Conservation (phyloP, 2,329 filamentous ascomycete species). For the Phyllosticta citriasiana region DNA sequence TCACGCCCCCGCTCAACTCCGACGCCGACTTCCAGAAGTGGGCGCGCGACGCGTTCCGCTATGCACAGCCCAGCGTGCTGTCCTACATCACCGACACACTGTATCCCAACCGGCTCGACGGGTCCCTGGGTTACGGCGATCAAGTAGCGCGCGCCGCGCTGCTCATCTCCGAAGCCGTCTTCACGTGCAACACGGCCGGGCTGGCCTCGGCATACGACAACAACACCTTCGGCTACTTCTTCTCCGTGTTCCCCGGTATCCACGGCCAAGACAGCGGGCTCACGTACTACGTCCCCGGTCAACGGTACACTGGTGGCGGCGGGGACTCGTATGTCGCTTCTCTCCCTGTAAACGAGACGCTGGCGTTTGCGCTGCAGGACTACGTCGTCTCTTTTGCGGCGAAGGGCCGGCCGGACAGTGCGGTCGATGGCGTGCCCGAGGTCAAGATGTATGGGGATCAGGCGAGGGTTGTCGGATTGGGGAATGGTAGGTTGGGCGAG, state of each 20-base stretch:
- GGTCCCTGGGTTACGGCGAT: conserved; percentile 36
- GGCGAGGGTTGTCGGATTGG: conserved; percentile 35
- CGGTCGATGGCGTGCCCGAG: conserved; percentile 26
- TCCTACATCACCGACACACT: conserved; percentile 35
- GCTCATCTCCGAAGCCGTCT: conserved; percentile 34
- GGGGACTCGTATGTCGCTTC: conserved; percentile 13
- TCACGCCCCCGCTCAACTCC: conserved; percentile 16
- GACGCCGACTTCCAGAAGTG: conserved; percentile 17
- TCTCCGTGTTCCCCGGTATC: conserved; percentile 42
- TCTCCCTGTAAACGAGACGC: conserved; percentile 19
- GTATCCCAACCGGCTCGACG: conserved; percentile 42
- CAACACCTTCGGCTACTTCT: conserved; percentile 42
- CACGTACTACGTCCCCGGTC: conserved; percentile 38
- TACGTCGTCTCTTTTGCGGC: conserved; percentile 36
- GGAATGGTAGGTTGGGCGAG: conserved; percentile 31
- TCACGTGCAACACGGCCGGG: conserved; percentile 45
- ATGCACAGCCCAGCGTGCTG: conserved; percentile 22
- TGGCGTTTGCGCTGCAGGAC: conserved; percentile 36
- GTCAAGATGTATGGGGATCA: conserved; percentile 40
- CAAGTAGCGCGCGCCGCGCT: conserved; percentile 34
- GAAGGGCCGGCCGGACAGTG: conserved; percentile 26
- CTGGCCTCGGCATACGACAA: conserved; percentile 38
- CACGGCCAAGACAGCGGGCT: conserved; percentile 45
- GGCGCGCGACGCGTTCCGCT: conserved; percentile 20
- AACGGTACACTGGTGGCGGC: conserved; percentile 11